These are phyloP conservation scores for Puccinia horiana DNA, from an alignment of 1,284 basidiomycete genomes.

Conservation along the genomic window DNA sequence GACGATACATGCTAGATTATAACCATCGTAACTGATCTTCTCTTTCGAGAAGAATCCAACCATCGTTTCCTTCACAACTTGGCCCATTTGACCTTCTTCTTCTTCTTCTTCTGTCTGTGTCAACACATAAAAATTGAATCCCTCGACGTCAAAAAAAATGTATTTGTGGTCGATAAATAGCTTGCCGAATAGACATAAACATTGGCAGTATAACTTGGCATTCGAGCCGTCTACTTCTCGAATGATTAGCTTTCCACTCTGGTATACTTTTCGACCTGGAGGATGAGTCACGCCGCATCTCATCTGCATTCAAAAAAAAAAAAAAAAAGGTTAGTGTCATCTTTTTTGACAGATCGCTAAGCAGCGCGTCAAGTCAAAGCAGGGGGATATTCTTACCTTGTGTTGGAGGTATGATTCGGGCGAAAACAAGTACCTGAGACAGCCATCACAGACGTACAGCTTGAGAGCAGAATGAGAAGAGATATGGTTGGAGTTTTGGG, in stretches of 20 bases:
- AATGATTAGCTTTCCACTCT: slow-evolving; percentile 82
- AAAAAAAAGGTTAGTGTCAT: too few relatives aligned
- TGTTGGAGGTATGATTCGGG: slow-evolving; percentile 73
- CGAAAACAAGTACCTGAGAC: slow-evolving; percentile 94
- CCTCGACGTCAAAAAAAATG: slow-evolving; percentile 78
- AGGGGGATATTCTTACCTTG: slow-evolving; percentile 63
- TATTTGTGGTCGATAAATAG: slow-evolving; percentile 99
- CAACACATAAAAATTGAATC: slow-evolving; percentile 81
- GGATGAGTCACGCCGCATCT: slow-evolving; percentile 73
- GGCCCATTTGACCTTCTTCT: slow-evolving; percentile 64
- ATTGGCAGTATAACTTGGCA: slow-evolving; percentile 93
- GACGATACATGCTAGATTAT: slow-evolving; percentile 95
- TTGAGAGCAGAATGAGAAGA: slow-evolving; percentile 10
- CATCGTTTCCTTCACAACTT: slow-evolving; percentile 67
- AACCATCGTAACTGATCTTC: slow-evolving; percentile 91
- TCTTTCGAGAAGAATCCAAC: slow-evolving; percentile 96
- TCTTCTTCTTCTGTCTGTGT: slow-evolving; percentile 68
- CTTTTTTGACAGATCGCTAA: neutral
- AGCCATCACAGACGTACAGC: slow-evolving; percentile 85
- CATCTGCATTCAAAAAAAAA: slow-evolving; percentile 66
- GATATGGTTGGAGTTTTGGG: neutral
- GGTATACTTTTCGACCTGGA: slow-evolving; percentile 86
- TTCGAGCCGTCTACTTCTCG: slow-evolving; percentile 92
- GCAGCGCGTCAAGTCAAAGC: neutral
- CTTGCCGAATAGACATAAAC: slow-evolving; percentile 91